These are phyloP conservation scores for Fusarium ambrosium DNA, from an alignment of 2,329 filamentous ascomycete genomes.

Conservation along the genomic window DNA sequence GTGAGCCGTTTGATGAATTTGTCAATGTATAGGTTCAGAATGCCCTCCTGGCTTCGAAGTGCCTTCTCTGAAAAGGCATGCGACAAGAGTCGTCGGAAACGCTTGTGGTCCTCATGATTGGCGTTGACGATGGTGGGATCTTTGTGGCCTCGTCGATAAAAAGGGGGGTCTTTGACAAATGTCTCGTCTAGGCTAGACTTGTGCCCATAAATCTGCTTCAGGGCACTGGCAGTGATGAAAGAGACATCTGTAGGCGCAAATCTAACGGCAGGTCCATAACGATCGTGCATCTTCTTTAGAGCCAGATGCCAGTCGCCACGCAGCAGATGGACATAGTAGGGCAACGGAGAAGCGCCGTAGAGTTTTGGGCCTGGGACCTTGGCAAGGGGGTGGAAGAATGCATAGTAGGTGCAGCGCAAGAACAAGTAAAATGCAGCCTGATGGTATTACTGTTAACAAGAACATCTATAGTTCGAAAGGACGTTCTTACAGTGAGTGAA, in stretches of 20 bases:
- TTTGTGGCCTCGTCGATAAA: neutral
- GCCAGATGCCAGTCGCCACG: neutral
- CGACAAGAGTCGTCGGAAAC: neutral
- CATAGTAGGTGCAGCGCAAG: neutral
- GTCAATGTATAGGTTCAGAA: neutral
- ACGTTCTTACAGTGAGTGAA: neutral
- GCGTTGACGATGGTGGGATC: conserved; percentile 2
- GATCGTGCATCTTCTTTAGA: neutral
- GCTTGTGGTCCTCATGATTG: conserved; percentile 2
- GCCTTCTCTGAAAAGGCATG: conserved; percentile 1
- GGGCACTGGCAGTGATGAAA: neutral
- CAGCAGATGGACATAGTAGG: neutral
- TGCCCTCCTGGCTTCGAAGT: neutral
- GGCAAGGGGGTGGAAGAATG: neutral
- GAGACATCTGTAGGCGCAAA: neutral
- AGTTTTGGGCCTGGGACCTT: neutral
- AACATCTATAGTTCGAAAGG: neutral
- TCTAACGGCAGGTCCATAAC: neutral
- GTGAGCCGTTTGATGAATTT: neutral
- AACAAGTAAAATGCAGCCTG: neutral
- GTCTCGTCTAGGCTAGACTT: neutral
- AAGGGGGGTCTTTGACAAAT: neutral
- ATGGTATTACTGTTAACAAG: neutral
- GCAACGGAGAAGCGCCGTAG: neutral
- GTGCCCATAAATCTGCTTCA: conserved; percentile 3